These are phyloP conservation scores for Halteria grandinella DNA, from an alignment of 73 alveolate species.

Conservation along the genomic window DNA sequence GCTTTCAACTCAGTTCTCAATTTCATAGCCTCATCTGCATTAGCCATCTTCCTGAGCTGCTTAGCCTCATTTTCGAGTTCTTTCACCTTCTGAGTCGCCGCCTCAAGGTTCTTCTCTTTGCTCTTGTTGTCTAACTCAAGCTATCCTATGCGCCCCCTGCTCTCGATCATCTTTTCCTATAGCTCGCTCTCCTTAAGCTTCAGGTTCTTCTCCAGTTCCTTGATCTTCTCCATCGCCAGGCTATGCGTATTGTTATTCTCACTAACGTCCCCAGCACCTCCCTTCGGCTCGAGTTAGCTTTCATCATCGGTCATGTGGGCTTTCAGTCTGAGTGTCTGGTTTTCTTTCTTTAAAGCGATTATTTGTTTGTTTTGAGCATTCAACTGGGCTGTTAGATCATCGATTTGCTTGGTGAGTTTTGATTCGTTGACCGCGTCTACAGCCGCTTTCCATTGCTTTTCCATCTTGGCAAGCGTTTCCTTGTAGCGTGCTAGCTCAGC, in stretches of 20 bases:
- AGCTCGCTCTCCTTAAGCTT: conserved; percentile 31
- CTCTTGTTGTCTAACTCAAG: conserved; percentile 22
- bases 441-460: conserved; percentile 40
- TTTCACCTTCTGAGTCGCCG: conserved; percentile 1
- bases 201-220: conserved; percentile 7
- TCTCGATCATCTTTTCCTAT: conserved; percentile 18
- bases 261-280: not conserved
- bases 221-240: conserved; percentile 31
- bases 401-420: conserved; percentile 15
- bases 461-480: conserved; percentile 40
- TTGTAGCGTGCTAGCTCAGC: conserved; percentile 9
- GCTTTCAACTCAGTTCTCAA: conserved; percentile 43
- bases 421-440: conserved; percentile 46
- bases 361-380: conserved; percentile 6
- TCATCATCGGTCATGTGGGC: conserved; percentile 37
- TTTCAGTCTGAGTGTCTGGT: conserved; percentile 32
- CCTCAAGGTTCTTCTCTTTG: conserved; percentile 22
- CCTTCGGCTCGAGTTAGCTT: not conserved
- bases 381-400: not conserved
- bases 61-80: conserved; percentile 19
- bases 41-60: conserved; percentile 29
- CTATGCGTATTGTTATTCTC: not conserved
- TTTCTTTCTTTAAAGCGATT: conserved; percentile 36
- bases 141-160: conserved; percentile 5
- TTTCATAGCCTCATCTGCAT: conserved; percentile 48